Conservation (phyloP, 768 basidiomycete species). For the Psilocybe tampanensis region DNA sequence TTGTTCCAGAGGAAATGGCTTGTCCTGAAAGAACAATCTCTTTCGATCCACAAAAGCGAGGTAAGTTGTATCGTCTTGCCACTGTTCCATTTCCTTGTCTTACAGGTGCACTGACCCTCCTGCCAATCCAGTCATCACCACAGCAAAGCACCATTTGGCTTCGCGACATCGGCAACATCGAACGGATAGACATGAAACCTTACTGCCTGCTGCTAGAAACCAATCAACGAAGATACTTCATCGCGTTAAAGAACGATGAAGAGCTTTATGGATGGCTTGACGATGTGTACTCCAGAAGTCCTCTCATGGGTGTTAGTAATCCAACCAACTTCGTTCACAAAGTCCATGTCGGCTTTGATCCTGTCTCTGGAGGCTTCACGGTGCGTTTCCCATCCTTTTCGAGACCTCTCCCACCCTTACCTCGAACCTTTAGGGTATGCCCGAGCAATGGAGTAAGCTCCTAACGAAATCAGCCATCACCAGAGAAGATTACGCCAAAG, state of each 20-base stretch:
- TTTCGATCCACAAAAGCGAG: slow-evolving; percentile 91
- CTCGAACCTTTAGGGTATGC: slow-evolving; percentile 69
- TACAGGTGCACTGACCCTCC: slow-evolving; percentile 3
- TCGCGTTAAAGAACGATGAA: slow-evolving; percentile 90
- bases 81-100: not conserved
- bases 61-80: slow-evolving; percentile 44
- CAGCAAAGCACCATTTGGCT: slow-evolving; percentile 66
- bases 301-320: slow-evolving; percentile 89
- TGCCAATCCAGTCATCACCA: slow-evolving; percentile 45
- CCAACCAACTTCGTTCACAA: slow-evolving; percentile 99
- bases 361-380: slow-evolving; percentile 91
- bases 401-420: not conserved
- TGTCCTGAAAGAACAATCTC: slow-evolving; percentile 75
- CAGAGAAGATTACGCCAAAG: slow-evolving; percentile 94
- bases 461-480: slow-evolving; percentile 97
- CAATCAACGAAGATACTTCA: slow-evolving; percentile 77
- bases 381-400: slow-evolving; percentile 46
- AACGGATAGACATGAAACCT: slow-evolving; percentile 91
- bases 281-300: slow-evolving; percentile 91
- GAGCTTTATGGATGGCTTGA: slow-evolving; percentile 99
- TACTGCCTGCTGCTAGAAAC: slow-evolving; percentile 91
- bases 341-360: slow-evolving; percentile 97
- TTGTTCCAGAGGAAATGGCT: slow-evolving; percentile 93
- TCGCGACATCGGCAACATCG: slow-evolving; percentile 82
- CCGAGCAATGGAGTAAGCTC: slow-evolving; percentile 97